Evolutionary conservation across 2,329 filamentous ascomycete species (phyloP), one percentile per base, ranked within the genome.

Genomic region (Neonectria sp.): DNA sequence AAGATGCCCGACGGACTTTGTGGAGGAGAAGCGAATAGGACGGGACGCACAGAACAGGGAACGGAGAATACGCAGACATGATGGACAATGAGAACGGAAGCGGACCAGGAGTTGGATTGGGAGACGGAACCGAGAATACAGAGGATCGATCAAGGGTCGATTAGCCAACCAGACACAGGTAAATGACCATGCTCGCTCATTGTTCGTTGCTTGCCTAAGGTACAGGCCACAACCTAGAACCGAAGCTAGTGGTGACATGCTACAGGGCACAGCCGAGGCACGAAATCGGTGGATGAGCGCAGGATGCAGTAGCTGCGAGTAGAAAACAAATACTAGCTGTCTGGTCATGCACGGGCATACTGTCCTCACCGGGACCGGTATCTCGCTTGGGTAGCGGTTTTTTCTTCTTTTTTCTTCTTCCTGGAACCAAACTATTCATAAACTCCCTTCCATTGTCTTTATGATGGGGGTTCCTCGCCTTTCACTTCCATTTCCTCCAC

Each of bases 171-270:
- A 70, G 52, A 53, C 29, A 15, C 24, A 7, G 9, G 12, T 56
- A 66, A 66, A 71, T 69, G 69, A 73, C 71, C 70, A 72, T 8
- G 6, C 15, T 40, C 37, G 57, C 60, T 48, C 60, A 60, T 48
- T 53, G 63, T 48, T 67, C 52, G 55, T 40, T 55, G 17, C 37
- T 40, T 40, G 37, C 40, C 40, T n/a, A 12, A 45, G n/a, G 9
- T 45, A 7, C 17, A 24, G 40, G n/a, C n/a, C 37, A 29, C 53
- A 60, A 60, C 43, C 52, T 51, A 63, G 52, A 67, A 52, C 37
- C 37, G 37, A 40, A n/a, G 15, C 37, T 40, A 17, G 15, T 35
- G 33, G 15, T 40, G 25, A 21, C 15, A 48, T 52, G 21, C 21
- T 29, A 9, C 29, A 35, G 29, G 17, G 29, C 49, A 61, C 35